Evolutionary conservation across 805 yeast genomes (phyloP).

Genomic region (Ogataea degrootiae): DNA sequence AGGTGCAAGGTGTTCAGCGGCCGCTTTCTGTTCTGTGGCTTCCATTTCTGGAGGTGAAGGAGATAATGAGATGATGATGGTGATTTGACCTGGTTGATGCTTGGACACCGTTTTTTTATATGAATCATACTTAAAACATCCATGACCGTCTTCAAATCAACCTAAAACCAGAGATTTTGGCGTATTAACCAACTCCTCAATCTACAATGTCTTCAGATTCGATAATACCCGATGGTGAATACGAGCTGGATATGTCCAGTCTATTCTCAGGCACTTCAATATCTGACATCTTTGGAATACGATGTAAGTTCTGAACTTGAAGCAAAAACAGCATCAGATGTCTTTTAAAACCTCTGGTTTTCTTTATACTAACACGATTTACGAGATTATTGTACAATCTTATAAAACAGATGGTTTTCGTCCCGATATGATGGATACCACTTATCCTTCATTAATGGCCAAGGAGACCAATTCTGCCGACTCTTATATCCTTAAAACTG

Average conservation of each 20-base stretch:
- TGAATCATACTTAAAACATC: too few relatives aligned
- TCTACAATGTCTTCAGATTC: conserved; percentile 1
- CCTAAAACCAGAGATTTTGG: too few relatives aligned
- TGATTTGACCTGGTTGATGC: too few relatives aligned
- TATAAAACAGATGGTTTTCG: conserved; percentile 25
- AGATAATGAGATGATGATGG: too few relatives aligned
- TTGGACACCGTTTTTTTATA: too few relatives aligned
- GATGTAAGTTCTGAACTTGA: conserved; percentile 22
- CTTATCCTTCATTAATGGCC: conserved; percentile 19
- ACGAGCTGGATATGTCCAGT: conserved; percentile 29
- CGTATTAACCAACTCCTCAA: too few relatives aligned
- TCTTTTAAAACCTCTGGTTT: not conserved
- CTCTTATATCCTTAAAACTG: conserved; percentile 21
- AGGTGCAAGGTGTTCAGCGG: too few relatives aligned
- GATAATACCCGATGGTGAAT: conserved; percentile 32
- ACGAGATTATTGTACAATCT: not conserved
- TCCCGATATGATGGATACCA: conserved; percentile 29
- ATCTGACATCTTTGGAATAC: conserved; percentile 27
- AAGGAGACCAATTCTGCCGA: conserved; percentile 13
- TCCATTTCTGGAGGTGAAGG: too few relatives aligned
- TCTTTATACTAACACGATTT: not conserved
- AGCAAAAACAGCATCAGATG: not conserved
- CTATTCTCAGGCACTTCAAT: conserved; percentile 13
- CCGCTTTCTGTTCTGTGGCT: too few relatives aligned
- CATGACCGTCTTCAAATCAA: too few relatives aligned